Evolutionary conservation across 306 rosid genomes (phyloP).

Genomic region (Begonia loranthoides): DNA sequence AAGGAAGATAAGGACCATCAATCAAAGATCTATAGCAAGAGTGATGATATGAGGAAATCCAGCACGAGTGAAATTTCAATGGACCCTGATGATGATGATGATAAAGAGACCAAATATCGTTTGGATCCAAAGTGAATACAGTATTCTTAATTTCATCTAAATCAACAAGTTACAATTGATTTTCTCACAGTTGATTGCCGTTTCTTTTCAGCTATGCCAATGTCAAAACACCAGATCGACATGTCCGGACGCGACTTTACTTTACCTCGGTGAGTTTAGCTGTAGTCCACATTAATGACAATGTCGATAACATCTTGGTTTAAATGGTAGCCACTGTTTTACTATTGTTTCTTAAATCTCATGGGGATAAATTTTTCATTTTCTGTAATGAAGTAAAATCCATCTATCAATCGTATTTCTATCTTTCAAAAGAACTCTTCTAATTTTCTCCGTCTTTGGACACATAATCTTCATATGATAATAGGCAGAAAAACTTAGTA

Average conservation of each 20-base stretch:
- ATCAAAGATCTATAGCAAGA: constrained; percentile 37
- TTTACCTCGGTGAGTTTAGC: constrained; percentile 83
- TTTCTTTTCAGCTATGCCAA: constrained; percentile 75
- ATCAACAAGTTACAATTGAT: constrained; percentile 1
- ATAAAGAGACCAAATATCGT: constrained; percentile 91
- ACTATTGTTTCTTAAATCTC: too few relatives aligned
- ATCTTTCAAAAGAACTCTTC: too few relatives aligned
- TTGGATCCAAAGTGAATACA: constrained; percentile 77
- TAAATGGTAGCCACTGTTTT: too few relatives aligned
- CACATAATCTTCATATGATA: too few relatives aligned
- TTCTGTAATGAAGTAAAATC: too few relatives aligned
- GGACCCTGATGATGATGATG: constrained; percentile 94
- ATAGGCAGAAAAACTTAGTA: too few relatives aligned
- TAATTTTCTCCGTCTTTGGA: too few relatives aligned
- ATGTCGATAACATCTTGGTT: too few relatives aligned
- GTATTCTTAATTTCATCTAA: background rate
- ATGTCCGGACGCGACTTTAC: constrained; percentile 93
- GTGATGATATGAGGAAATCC: constrained; percentile 48
- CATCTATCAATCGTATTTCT: too few relatives aligned
- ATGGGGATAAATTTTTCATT: too few relatives aligned
- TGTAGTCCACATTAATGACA: too few relatives aligned
- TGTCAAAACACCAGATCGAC: constrained; percentile 95
- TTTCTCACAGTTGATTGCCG: constrained; percentile 6
- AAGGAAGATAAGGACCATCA: constrained; percentile 47
- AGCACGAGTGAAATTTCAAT: constrained; percentile 36